Evolutionary conservation across 2,329 filamentous ascomycete genomes (phyloP).

Genomic region (Plenodomus tracheiphilus): DNA sequence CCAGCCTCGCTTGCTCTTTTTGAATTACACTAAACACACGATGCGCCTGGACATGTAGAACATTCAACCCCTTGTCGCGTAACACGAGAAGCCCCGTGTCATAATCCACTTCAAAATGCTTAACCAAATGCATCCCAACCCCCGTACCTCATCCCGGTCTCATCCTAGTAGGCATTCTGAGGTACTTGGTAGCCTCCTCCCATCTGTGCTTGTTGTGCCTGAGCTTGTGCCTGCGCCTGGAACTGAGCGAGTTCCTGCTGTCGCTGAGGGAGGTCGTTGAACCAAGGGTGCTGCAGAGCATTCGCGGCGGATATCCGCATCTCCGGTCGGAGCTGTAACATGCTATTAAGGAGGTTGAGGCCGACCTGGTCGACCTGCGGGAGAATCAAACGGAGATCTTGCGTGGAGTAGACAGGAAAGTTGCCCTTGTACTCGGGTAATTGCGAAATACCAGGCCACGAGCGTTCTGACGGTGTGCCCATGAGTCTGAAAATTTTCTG

Average conservation of each 20-base stretch:
- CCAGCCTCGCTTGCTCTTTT: no score
- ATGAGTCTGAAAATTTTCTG: slow-evolving; percentile 97
- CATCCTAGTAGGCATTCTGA: slow-evolving; percentile 44
- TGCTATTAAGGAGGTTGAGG: slow-evolving; percentile 82
- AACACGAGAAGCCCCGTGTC: no score
- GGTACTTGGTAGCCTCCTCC: slow-evolving; percentile 42
- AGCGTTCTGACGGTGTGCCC: slow-evolving; percentile 94
- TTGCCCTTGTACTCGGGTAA: slow-evolving; percentile 98
- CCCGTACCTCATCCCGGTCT: no score
- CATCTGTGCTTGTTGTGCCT: slow-evolving; percentile 44
- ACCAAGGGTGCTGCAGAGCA: slow-evolving; percentile 90
- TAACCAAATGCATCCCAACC: not conserved
- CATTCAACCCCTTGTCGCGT: no score
- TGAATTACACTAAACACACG: no score
- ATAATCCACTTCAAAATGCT: no score
- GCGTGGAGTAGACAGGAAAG: slow-evolving; percentile 92
- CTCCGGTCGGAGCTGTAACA: slow-evolving; percentile 92
- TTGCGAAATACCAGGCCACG: slow-evolving; percentile 92
- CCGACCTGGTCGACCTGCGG: slow-evolving; percentile 87
- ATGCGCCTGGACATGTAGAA: no score
- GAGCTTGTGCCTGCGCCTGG: slow-evolving; percentile 39
- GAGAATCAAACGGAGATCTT: slow-evolving; percentile 83
- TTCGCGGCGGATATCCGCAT: slow-evolving; percentile 86
- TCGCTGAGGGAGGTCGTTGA: slow-evolving; percentile 69
- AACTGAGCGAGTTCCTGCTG: slow-evolving; percentile 43